Conservation (phyloP, 257 asterid genomes). For the Rubia yunnanensis region DNA sequence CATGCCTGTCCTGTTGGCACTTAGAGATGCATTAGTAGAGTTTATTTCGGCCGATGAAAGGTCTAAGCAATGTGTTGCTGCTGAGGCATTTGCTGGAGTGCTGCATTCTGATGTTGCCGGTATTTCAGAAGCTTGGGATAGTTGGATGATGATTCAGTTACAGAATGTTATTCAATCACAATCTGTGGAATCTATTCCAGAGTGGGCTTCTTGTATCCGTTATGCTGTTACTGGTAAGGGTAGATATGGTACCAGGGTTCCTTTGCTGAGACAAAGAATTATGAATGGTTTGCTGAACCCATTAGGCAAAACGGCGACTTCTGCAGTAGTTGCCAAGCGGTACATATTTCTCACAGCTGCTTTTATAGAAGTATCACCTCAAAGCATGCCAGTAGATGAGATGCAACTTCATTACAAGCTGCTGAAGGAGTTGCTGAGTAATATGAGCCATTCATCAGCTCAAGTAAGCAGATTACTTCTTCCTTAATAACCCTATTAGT, state of each 20-base stretch:
- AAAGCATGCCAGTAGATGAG: constrained; percentile 64
- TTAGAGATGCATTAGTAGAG: constrained; percentile 63
- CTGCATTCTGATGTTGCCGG: constrained; percentile 88
- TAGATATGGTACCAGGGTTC: constrained; percentile 69
- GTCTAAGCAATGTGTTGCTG: constrained; percentile 98
- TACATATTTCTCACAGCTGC: constrained; percentile 87
- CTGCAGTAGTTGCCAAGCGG: constrained; percentile 84
- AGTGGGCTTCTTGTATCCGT: constrained; percentile 91
- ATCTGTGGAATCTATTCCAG: constrained; percentile 91
- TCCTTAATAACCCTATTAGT: neutral
- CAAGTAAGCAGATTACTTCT: constrained; percentile 53
- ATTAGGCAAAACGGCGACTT: constrained; percentile 59
- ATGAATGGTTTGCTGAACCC: constrained; percentile 87
- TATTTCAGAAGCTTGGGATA: constrained; percentile 89
- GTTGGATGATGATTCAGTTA: constrained; percentile 72
- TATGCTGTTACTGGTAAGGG: constrained; percentile 98
- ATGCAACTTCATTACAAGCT: constrained; percentile 56
- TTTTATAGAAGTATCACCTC: constrained; percentile 79
- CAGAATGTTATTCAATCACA: constrained; percentile 70
- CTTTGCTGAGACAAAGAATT: constrained; percentile 68
- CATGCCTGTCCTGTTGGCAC: constrained; percentile 61
- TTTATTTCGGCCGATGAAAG: constrained; percentile 82
- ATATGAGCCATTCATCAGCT: constrained; percentile 92
- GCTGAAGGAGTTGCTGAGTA: constrained; percentile 75
- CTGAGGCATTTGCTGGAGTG: constrained; percentile 93